Percentiles rank a stretch among this genome's conserved stretches.
These are phyloP conservation scores for Gloeophyllum trabeum DNA, from an alignment of 768 basidiomycete genomes.

Conservation along the genomic window DNA sequence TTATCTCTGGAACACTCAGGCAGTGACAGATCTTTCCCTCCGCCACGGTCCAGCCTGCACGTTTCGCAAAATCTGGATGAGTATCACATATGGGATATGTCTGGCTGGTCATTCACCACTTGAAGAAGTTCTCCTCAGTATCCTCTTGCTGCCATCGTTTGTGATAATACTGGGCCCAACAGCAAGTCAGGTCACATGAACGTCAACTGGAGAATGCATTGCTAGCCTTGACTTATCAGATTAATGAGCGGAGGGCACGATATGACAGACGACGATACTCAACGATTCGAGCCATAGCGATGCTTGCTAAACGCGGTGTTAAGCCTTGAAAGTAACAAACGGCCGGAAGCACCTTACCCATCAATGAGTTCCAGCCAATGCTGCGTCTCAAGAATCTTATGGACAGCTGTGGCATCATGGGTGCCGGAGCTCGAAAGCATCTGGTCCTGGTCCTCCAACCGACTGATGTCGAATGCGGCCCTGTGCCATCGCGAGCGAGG, in stretches of 20 bases:
- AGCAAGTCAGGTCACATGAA: no score
- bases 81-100: no score
- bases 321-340: background rate
- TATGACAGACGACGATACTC: constrained; percentile 14
- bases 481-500: constrained; percentile 36
- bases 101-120: constrained; percentile 34
- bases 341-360: constrained; percentile 27
- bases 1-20: constrained; percentile 48
- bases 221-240: no score
- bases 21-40: constrained; percentile 41
- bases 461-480: constrained; percentile 26
- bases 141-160: constrained; percentile 44
- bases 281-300: constrained; percentile 52
- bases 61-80: no score
- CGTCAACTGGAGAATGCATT: no score
- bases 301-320: constrained; percentile 30
- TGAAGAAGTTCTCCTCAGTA: constrained; percentile 58
- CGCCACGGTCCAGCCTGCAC: constrained; percentile 50
- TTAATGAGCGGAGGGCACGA: no score
- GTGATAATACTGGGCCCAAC: constrained; percentile 52
- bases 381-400: constrained; percentile 44
- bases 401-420: constrained; percentile 19
- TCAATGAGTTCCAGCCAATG: constrained; percentile 59
- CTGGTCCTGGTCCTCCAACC: constrained; percentile 31
- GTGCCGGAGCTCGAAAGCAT: constrained; percentile 21